A percentile compares a stretch with the other conserved stretches of the same genome.
Conservation (phyloP, 345 rosid genomes). For the Ceriops decandra region DNA sequence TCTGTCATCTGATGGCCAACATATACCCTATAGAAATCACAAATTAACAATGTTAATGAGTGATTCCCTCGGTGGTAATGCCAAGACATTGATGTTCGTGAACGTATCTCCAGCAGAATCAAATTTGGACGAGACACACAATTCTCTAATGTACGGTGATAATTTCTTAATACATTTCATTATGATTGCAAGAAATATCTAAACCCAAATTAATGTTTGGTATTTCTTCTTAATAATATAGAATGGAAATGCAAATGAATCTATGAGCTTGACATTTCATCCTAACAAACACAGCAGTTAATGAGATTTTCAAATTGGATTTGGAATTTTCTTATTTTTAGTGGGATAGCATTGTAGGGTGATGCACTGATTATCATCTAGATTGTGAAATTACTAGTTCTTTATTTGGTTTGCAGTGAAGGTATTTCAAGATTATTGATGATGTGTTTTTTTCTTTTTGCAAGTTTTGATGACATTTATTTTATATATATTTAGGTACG, state of each 20-base stretch:
- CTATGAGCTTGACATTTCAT: too few relatives aligned
- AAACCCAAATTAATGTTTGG: not conserved
- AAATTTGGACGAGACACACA: conserved; percentile 86
- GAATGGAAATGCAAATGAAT: too few relatives aligned
- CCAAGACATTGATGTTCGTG: conserved; percentile 94
- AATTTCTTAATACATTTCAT: not conserved
- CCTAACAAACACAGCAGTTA: too few relatives aligned
- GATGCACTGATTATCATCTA: not conserved
- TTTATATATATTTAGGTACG: conserved; percentile 46
- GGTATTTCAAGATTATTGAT: not conserved
- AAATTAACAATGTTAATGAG: conserved; percentile 95
- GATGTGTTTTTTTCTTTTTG: not conserved
- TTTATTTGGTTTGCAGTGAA: too few relatives aligned
- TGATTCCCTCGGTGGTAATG: conserved; percentile 97
- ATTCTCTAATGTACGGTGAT: conserved; percentile 64
- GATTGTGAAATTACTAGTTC: not conserved
- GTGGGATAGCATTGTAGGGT: too few relatives aligned
- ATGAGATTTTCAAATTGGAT: too few relatives aligned
- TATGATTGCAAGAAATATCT: not conserved
- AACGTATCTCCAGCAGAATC: conserved; percentile 88
- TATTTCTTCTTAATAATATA: too few relatives aligned
- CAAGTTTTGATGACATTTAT: not conserved
- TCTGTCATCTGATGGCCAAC: conserved; percentile 77
- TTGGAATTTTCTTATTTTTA: too few relatives aligned
- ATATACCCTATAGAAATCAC: conserved; percentile 92